These are phyloP conservation scores for Candida sp. DNA, from an alignment of 1,139 yeast species.

Conservation along the genomic window DNA sequence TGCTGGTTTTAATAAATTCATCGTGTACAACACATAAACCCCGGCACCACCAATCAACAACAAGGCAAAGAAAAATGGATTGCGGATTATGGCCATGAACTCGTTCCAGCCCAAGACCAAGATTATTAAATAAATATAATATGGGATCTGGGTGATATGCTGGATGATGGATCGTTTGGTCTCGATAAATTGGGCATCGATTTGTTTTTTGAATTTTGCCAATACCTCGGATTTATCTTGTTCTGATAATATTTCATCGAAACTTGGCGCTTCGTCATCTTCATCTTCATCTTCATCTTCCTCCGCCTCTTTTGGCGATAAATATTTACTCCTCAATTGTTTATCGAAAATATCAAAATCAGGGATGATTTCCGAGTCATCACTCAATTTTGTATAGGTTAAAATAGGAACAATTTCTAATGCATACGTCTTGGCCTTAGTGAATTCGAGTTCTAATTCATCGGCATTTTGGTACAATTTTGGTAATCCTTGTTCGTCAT, in stretches of 20 bases:
- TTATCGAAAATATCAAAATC: slow-evolving; percentile 42
- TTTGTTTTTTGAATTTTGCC: slow-evolving; percentile 66
- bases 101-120: slow-evolving; percentile 94
- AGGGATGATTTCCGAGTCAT: slow-evolving; percentile 56
- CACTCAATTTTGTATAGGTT: slow-evolving; percentile 51
- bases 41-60: slow-evolving; percentile 56
- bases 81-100: slow-evolving; percentile 81
- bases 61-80: slow-evolving; percentile 72
- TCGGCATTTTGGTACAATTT: slow-evolving; percentile 71
- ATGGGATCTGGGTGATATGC: slow-evolving; percentile 75
- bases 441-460: slow-evolving; percentile 69
- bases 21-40: slow-evolving; percentile 62
- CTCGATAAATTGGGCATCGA: slow-evolving; percentile 81
- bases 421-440: slow-evolving; percentile 56
- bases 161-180: slow-evolving; percentile 75
- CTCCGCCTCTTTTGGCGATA: slow-evolving; percentile 25
- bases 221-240: slow-evolving; percentile 56
- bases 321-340: slow-evolving; percentile 18
- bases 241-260: slow-evolving; percentile 58
- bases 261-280: slow-evolving; percentile 31
- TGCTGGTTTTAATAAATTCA: slow-evolving; percentile 78
- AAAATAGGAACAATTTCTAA: slow-evolving; percentile 57
- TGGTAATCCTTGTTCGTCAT: slow-evolving; percentile 81
- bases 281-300: slow-evolving; percentile 43
- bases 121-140: slow-evolving; percentile 71